Evolutionary conservation across 164 flowering plant species (phyloP).

Genomic region (Chimonanthus praecox): DNA sequence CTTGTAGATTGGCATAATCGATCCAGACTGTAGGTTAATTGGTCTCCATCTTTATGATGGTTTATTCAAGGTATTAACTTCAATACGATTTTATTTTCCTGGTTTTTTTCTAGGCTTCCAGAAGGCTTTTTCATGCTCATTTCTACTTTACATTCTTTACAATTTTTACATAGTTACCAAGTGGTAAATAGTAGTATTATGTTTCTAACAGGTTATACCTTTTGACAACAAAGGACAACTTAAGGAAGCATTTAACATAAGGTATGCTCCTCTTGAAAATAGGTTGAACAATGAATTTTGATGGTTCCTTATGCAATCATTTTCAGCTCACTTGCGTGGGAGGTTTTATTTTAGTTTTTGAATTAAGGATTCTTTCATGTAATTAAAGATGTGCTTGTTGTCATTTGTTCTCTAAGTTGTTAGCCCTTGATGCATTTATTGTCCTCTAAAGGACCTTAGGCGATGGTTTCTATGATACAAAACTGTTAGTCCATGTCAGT

Average conservation of each 20-base stretch:
- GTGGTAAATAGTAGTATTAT: slow-evolving; percentile 3
- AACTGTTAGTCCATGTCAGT: too few species aligned
- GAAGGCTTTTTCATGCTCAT: neutral
- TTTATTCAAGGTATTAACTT: slow-evolving; percentile 71
- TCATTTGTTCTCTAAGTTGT: too few species aligned
- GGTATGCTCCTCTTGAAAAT: slow-evolving; percentile 34
- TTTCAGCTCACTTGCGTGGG: too few species aligned
- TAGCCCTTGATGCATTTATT: too few species aligned
- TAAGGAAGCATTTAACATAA: slow-evolving; percentile 93
- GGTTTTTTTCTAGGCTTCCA: neutral
- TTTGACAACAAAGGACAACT: slow-evolving; percentile 95
- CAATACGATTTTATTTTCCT: neutral
- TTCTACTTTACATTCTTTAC: neutral
- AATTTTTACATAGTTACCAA: neutral
- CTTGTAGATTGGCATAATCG: slow-evolving; percentile 91
- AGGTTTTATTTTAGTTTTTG: too few species aligned
- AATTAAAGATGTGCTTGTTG: too few species aligned
- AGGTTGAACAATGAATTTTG: too few species aligned
- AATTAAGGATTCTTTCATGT: too few species aligned
- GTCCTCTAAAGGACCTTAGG: too few species aligned
- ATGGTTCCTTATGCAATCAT: too few species aligned
- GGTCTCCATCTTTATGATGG: slow-evolving; percentile 99
- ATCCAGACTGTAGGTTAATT: slow-evolving; percentile 95
- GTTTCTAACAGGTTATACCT: slow-evolving; percentile 73
- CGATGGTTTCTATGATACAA: too few species aligned